Evolutionary conservation across 2,329 filamentous ascomycete genomes (phyloP).

Genomic region (Colletotrichum neosansevieriae): DNA sequence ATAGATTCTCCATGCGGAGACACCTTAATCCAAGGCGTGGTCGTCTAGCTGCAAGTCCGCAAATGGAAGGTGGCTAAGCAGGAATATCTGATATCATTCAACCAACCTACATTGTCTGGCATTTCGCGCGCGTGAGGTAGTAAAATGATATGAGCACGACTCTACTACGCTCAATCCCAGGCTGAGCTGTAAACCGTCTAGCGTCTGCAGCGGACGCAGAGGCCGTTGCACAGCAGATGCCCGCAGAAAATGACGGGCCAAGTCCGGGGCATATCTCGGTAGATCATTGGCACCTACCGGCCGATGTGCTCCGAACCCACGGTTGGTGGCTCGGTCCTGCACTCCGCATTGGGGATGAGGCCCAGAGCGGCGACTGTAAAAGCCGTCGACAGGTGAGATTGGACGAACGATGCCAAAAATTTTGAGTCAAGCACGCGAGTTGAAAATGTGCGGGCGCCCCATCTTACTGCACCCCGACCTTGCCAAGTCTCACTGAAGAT

Average conservation of each 20-base stretch:
- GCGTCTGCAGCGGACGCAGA: not conserved
- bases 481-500: conserved; percentile 25
- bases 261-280: conserved; percentile 23
- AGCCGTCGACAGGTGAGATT: conserved; percentile 22
- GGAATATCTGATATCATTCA: conserved; percentile 14
- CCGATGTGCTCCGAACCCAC: conserved; percentile 26
- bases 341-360: conserved; percentile 19
- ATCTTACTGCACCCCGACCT: conserved; percentile 24
- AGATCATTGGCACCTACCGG: conserved; percentile 30
- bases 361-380: not conserved
- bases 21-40: not conserved
- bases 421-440: conserved; percentile 26
- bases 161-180: conserved; percentile 8
- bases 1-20: conserved; percentile 13
- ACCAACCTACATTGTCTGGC: not conserved
- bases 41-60: not conserved
- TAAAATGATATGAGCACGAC: not conserved
- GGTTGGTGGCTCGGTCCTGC: conserved; percentile 21
- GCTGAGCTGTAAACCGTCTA: not conserved
- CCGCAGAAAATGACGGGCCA: not conserved
- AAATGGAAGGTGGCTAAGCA: conserved; percentile 24
- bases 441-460: not conserved
- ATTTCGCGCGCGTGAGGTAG: not conserved
- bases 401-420: conserved; percentile 37
- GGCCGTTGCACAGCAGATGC: not conserved